Conservation (phyloP, 805 yeast genomes). For the Metschnikowia reukaufii region DNA sequence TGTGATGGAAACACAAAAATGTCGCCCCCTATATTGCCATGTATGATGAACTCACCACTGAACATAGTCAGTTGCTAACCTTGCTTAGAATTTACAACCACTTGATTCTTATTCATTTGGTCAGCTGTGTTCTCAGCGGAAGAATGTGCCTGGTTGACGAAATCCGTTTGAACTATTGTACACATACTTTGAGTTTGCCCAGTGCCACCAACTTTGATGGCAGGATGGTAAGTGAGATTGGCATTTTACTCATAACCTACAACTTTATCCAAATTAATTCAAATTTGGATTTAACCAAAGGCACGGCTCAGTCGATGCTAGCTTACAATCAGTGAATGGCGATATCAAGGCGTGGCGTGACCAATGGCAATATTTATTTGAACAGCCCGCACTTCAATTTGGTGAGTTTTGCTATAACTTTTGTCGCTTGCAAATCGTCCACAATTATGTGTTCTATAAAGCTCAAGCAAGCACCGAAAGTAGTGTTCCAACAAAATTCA, state of each 20-base stretch:
- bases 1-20: conserved; percentile 6
- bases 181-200: conserved; percentile 54
- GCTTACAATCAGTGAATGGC: conserved; percentile 38
- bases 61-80: conserved; percentile 49
- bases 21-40: conserved; percentile 13
- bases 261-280: conserved; percentile 49
- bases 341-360: conserved; percentile 62
- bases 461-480: conserved; percentile 1
- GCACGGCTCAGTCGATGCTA: conserved; percentile 18
- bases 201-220: conserved; percentile 77
- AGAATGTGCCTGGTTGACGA: conserved; percentile 63
- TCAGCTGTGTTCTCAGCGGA: conserved; percentile 66
- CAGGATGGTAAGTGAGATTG: conserved; percentile 76
- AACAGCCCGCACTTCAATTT: conserved; percentile 72
- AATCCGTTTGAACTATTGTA: conserved; percentile 56
- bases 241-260: conserved; percentile 57
- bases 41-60: conserved; percentile 21
- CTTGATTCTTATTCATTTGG: conserved; percentile 62
- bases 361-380: conserved; percentile 67
- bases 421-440: conserved; percentile 51
- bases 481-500: background rate
- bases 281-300: conserved; percentile 16
- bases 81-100: conserved; percentile 71
- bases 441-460: conserved; percentile 32
- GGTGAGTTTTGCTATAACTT: conserved; percentile 71